phyloP scores from a whole-genome alignment of 257 asterid species.

The Penstemon barbatus region DNA sequence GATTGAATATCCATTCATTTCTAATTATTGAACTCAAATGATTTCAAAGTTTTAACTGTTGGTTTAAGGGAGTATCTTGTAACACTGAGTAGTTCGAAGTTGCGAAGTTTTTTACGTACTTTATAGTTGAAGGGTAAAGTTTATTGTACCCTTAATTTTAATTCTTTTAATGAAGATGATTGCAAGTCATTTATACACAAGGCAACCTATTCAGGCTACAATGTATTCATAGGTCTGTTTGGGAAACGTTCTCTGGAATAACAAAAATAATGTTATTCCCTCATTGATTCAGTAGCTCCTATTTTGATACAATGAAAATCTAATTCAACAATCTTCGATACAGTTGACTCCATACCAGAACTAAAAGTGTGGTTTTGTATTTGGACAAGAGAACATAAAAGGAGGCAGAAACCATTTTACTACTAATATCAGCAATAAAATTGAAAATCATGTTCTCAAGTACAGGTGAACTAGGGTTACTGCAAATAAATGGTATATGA shows the following conservation, averaged over 20 bases:
- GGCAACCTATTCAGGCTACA: not conserved
- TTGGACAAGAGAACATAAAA: not conserved
- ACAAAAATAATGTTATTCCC: not conserved
- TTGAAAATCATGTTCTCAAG: not conserved
- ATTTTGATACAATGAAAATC: not conserved
- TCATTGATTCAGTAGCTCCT: not conserved
- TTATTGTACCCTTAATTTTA: not conserved
- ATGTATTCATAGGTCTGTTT: too few relatives aligned
- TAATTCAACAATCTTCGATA: not conserved
- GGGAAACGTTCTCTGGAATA: too few relatives aligned
- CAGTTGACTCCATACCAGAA: slow-evolving; percentile 10
- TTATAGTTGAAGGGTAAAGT: too few relatives aligned
- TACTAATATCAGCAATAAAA: not conserved
- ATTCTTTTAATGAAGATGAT: not conserved
- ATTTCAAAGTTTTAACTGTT: too few relatives aligned
- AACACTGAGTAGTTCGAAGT: too few relatives aligned
- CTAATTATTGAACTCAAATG: too few relatives aligned
- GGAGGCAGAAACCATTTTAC: not conserved
- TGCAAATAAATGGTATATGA: not conserved
- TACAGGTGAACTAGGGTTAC: not conserved
- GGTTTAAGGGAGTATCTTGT: too few relatives aligned
- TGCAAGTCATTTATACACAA: not conserved
- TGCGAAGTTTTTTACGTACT: too few relatives aligned
- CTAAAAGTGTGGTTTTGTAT: not conserved
- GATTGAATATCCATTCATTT: too few relatives aligned